Percentiles rank a stretch among this genome's conserved stretches.
These are phyloP conservation scores for Schizothecium vesticola DNA, from an alignment of 495 filamentous ascomycete genomes.

Conservation along the genomic window DNA sequence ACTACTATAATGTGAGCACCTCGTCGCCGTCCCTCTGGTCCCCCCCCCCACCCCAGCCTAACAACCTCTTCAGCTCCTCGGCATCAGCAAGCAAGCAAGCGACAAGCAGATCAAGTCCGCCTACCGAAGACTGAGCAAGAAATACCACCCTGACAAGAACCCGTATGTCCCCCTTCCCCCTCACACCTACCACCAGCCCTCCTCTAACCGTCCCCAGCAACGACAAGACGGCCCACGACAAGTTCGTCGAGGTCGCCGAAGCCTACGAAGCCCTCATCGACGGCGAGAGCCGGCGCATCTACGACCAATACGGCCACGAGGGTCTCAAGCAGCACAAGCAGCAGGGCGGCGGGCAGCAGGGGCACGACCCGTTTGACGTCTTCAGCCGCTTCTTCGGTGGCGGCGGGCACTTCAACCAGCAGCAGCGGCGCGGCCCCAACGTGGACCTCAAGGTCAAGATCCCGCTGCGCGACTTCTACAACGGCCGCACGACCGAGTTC, in stretches of 20 bases:
- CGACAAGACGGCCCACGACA: constrained; percentile 75
- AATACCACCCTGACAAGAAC: constrained; percentile 98
- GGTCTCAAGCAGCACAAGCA: constrained; percentile 74
- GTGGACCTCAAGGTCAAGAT: constrained; percentile 85
- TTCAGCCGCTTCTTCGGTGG: constrained; percentile 98
- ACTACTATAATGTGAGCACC: constrained; percentile 76
- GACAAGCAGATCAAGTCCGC: constrained; percentile 95
- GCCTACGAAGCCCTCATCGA: constrained; percentile 93
- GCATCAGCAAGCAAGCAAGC: constrained; percentile 71
- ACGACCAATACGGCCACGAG: constrained; percentile 93
- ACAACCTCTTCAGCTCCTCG: constrained; percentile 56
- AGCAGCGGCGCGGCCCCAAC: constrained; percentile 76
- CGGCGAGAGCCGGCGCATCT: constrained; percentile 75
- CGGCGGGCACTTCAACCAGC: constrained; percentile 67
- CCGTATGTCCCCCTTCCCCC: constrained; percentile 55
- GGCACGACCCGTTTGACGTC: constrained; percentile 94
- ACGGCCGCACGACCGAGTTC: constrained; percentile 77
- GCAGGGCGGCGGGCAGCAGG: constrained; percentile 60
- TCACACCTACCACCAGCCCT: not conserved
- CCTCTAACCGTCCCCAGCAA: constrained; percentile 15
- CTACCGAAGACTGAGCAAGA: constrained; percentile 88
- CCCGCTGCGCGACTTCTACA: constrained; percentile 90
- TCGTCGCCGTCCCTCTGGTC: not conserved
- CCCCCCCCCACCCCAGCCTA: not conserved
- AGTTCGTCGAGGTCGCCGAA: constrained; percentile 92